phyloP scores from a whole-genome alignment of 2,329 filamentous ascomycete species.

The Fusarium hainanense region DNA sequence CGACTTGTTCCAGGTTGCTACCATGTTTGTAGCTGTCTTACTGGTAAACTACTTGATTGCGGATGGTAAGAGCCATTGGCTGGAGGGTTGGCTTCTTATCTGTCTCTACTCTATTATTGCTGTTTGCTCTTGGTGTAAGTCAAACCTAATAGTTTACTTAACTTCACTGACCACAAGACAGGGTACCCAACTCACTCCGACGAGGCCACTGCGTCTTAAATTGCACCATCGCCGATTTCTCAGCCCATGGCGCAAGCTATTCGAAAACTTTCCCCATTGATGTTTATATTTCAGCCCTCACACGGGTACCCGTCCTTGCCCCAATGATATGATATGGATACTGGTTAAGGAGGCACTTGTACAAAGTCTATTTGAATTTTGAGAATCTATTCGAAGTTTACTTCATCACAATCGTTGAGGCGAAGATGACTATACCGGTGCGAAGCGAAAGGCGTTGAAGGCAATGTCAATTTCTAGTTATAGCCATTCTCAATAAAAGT shows the following conservation, averaged over 20 bases:
- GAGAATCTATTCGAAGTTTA: background rate
- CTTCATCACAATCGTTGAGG: background rate
- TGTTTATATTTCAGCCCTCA: background rate
- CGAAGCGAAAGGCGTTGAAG: constrained; percentile 11
- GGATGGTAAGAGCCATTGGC: constrained; percentile 85
- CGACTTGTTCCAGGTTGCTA: constrained; percentile 88
- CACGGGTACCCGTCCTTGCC: background rate
- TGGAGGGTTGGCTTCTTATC: constrained; percentile 81
- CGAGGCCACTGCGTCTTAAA: background rate
- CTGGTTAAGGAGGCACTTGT: background rate
- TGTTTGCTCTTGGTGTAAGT: constrained; percentile 71
- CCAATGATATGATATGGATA: background rate
- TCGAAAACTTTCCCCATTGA: background rate
- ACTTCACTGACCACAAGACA: constrained; percentile 19
- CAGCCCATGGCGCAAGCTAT: background rate
- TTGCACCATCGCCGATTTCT: background rate
- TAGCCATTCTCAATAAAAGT: background rate
- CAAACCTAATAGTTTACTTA: background rate
- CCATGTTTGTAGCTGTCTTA: constrained; percentile 84
- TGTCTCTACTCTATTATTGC: constrained; percentile 85
- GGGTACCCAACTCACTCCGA: constrained; percentile 37
- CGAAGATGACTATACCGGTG: constrained; percentile 1
- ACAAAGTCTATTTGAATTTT: constrained; percentile 4
- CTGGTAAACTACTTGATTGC: constrained; percentile 88
- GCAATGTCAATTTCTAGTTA: background rate